Conservation (phyloP, 1,284 basidiomycete genomes). For the Quambalaria eucalypti region DNA sequence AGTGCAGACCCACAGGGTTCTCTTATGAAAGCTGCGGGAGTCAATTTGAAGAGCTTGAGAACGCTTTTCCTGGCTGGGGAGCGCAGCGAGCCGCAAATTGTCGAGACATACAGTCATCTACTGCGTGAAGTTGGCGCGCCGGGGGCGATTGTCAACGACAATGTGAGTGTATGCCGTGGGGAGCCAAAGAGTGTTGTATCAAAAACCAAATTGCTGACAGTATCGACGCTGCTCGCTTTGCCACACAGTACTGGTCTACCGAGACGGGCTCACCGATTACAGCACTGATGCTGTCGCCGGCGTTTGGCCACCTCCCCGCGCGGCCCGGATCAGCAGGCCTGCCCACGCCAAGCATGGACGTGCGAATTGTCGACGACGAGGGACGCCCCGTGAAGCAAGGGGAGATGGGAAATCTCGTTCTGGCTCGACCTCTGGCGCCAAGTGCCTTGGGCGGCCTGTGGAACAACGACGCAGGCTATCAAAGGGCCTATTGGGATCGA, state of each 20-base stretch:
- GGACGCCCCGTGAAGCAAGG: conserved; percentile 27
- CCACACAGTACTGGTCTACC: conserved; percentile 40
- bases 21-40: conserved; percentile 26
- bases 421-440: conserved; percentile 29
- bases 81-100: conserved; percentile 34
- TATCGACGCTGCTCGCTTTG: too few relatives aligned
- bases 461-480: conserved; percentile 31
- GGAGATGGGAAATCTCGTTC: conserved; percentile 41
- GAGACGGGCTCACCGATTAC: conserved; percentile 40
- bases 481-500: conserved; percentile 28
- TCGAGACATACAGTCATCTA: conserved; percentile 21
- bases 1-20: conserved; percentile 30
- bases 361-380: conserved; percentile 38
- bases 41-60: conserved; percentile 24
- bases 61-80: conserved; percentile 43
- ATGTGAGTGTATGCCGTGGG: too few relatives aligned
- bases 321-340: conserved; percentile 36
- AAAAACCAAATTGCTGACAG: too few relatives aligned
- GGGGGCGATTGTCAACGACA: conserved; percentile 37
- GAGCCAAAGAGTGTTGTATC: too few relatives aligned
- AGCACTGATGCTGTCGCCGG: conserved; percentile 23
- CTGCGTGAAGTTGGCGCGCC: conserved; percentile 32
- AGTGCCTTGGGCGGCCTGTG: conserved; percentile 36
- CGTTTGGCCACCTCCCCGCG: conserved; percentile 19
- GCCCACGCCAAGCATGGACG: conserved; percentile 40